Evolutionary conservation across 495 filamentous ascomycete species (phyloP).

Genomic region (Xylaria curta): DNA sequence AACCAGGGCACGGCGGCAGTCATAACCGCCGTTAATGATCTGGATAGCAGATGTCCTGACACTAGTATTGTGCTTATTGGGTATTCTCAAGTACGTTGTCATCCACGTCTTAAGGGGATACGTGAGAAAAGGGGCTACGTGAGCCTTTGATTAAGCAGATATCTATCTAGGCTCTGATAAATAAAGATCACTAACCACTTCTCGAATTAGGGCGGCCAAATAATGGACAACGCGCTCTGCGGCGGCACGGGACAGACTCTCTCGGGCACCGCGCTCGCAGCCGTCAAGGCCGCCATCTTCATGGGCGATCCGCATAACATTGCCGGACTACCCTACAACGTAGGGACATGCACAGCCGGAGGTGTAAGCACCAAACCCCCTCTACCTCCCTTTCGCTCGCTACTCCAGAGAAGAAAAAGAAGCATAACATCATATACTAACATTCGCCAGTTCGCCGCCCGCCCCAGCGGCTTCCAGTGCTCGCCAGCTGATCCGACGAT

Average conservation of each 20-base stretch:
- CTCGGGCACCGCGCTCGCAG: slow-evolving; percentile 52
- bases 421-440: not conserved
- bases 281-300: slow-evolving; percentile 66
- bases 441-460: slow-evolving; percentile 58
- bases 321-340: slow-evolving; percentile 62
- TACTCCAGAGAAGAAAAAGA: not conserved
- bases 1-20: slow-evolving; percentile 60
- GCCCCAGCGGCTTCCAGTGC: slow-evolving; percentile 62
- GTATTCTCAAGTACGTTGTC: slow-evolving; percentile 60
- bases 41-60: slow-evolving; percentile 59
- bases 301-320: slow-evolving; percentile 66
- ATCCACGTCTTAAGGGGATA: not conserved
- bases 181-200: not conserved
- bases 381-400: not conserved
- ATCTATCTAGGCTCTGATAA: not conserved
- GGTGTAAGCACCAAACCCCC: slow-evolving; percentile 55
- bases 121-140: not conserved
- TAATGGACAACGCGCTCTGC: slow-evolving; percentile 68
- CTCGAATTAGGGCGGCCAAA: slow-evolving; percentile 60
- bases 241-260: slow-evolving; percentile 61
- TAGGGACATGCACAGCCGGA: slow-evolving; percentile 62
- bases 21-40: slow-evolving; percentile 59
- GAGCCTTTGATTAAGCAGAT: not conserved
- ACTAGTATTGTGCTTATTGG: slow-evolving; percentile 66
- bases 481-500: slow-evolving; percentile 53